Percentiles rank a stretch among this genome's conserved stretches.
Conservation (phyloP, 2,329 filamentous ascomycete species). For the Fusarium pseudoanthophilum region DNA sequence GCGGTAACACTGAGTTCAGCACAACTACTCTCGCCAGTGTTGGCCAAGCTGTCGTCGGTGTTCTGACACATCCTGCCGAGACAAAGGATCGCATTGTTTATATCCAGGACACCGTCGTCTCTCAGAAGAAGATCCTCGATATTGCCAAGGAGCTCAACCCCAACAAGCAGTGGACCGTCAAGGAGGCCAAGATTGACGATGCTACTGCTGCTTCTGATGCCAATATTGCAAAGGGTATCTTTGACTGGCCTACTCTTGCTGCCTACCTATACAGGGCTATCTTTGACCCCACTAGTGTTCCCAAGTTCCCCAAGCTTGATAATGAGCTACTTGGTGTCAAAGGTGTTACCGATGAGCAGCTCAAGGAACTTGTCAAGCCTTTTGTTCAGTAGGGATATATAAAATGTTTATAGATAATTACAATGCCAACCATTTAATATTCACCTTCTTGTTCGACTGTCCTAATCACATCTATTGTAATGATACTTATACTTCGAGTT, state of each 20-base stretch:
- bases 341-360: constrained; percentile 52
- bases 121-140: constrained; percentile 58
- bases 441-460: too few species aligned
- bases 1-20: constrained; percentile 60
- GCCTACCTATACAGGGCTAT: constrained; percentile 49
- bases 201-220: constrained; percentile 43
- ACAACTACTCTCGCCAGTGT: constrained; percentile 59
- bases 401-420: neutral
- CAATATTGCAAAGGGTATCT: constrained; percentile 46
- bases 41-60: constrained; percentile 59
- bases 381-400: constrained; percentile 19
- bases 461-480: too few species aligned
- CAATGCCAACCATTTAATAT: neutral
- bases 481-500: too few species aligned
- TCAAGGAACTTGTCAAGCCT: constrained; percentile 49
- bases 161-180: constrained; percentile 58
- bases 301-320: constrained; percentile 51
- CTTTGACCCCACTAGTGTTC: constrained; percentile 48
- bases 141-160: constrained; percentile 61
- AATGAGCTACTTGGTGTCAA: constrained; percentile 59
- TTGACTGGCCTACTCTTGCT: constrained; percentile 46
- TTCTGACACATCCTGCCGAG: constrained; percentile 60
- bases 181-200: constrained; percentile 47
- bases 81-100: constrained; percentile 64
- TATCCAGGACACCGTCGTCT: constrained; percentile 56